Evolutionary conservation across 2,329 filamentous ascomycete species (phyloP).

Genomic region (Penicillium digitatum): DNA sequence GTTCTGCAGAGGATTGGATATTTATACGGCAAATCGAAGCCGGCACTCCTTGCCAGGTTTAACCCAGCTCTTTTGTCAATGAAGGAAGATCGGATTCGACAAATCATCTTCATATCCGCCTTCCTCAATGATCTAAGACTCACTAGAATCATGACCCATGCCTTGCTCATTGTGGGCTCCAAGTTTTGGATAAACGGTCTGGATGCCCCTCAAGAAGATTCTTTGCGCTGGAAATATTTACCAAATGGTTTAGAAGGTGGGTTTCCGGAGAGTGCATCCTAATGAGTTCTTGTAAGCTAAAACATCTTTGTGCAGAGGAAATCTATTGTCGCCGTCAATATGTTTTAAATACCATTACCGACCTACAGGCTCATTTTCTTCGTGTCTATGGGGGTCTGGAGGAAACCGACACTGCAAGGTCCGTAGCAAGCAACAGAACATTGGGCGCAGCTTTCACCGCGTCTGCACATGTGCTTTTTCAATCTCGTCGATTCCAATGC

Average conservation of each 20-base stretch:
- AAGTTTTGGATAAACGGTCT: constrained; percentile 34
- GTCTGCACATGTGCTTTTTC: constrained; percentile 8
- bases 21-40: constrained; percentile 30
- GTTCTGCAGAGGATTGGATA: constrained; percentile 27
- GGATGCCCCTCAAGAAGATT: constrained; percentile 19
- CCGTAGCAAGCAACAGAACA: constrained; percentile 9
- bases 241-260: constrained; percentile 41
- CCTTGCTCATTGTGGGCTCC: constrained; percentile 37
- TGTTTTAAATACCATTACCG: constrained; percentile 42
- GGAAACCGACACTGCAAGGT: constrained; percentile 19
- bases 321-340: constrained; percentile 41
- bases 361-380: constrained; percentile 43
- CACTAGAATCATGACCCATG: constrained; percentile 32
- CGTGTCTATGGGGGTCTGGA: constrained; percentile 40
- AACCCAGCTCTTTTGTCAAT: constrained; percentile 26
- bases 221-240: constrained; percentile 37
- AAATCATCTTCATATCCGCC: constrained; percentile 38
- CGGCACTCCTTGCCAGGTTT: constrained; percentile 22
- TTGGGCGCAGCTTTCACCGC: constrained; percentile 15
- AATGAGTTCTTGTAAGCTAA: constrained; percentile 3
- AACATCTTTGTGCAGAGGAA: constrained; percentile 32
- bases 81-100: constrained; percentile 40
- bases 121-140: constrained; percentile 30
- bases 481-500: constrained; percentile 37
- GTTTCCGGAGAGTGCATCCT: background rate